phyloP scores from a whole-genome alignment of 306 rosid genomes.

The Mimosa pudica region DNA sequence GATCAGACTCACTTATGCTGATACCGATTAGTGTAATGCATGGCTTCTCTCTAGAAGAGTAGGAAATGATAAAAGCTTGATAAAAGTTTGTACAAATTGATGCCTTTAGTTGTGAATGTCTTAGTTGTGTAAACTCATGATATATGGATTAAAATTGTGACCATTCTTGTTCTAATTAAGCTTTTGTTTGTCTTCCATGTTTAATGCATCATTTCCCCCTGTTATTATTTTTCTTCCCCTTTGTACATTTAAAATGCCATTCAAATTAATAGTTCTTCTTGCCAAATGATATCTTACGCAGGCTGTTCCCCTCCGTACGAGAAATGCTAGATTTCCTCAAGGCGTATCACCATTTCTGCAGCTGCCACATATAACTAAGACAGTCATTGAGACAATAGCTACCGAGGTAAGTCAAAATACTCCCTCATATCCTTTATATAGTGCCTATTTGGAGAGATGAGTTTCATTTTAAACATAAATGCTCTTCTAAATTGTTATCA shows the following conservation, averaged over 20 bases:
- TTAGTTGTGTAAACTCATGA: background rate
- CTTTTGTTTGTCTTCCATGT: slow-evolving; percentile 14
- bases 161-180: background rate
- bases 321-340: slow-evolving; percentile 81
- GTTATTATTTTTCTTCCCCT: background rate
- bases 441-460: too few relatives aligned
- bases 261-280: slow-evolving; percentile 19
- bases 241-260: slow-evolving; percentile 15
- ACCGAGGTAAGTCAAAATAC: slow-evolving; percentile 63
- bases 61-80: background rate
- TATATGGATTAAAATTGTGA: background rate
- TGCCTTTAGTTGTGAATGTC: slow-evolving; percentile 10
- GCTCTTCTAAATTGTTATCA: too few relatives aligned
- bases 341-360: slow-evolving; percentile 94
- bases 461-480: too few relatives aligned
- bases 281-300: slow-evolving; percentile 41
- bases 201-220: background rate
- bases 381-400: slow-evolving; percentile 76
- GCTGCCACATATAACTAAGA: slow-evolving; percentile 90
- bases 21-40: background rate
- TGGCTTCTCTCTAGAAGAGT: slow-evolving; percentile 8
- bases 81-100: slow-evolving; percentile 5
- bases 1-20: too few relatives aligned
- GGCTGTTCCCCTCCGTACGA: slow-evolving; percentile 95
- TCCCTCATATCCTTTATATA: too few relatives aligned